Base-by-base conservation (phyloP, 2,329 filamentous ascomycete species). In the Cyphellophora europaea region DNA sequence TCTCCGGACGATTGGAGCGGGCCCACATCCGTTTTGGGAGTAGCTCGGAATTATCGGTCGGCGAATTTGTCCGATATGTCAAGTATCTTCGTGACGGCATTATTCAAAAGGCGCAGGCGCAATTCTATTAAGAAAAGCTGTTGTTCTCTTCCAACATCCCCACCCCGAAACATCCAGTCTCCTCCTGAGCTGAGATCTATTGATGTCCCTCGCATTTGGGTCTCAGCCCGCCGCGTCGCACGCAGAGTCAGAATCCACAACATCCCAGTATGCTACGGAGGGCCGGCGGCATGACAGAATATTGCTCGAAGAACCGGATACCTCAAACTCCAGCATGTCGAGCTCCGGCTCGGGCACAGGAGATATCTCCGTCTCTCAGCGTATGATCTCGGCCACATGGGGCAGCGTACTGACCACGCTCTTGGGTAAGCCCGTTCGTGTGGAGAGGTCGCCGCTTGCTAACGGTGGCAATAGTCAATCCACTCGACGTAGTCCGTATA, bases 401-500 rank as follows among this genome's bases (percentile, higher is more conserved):
- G 91, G 91, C 40, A 96, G 88, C 60, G 63, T 98, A 38, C 59
- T 96, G 44, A 96, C 89, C 6, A 91, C 87, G 13, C 61, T 96
- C 16, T 72, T 96, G 27, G 85, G 88, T 94, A 70, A 47, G 74
- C 55, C 38, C 15, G 28, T 18, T 40, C 6, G 35, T 32, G n/a
- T n/a, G 30, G 33, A 12, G 2, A 27, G 25, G 30, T 12, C 13
- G 34, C 12, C 13, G 19, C 25, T 45, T 42, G 34, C 49, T 40
- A 27, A 28, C 37, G 40, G 13, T 17, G 42, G 10, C 15, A 32
- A 17, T 47, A 93, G 89, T 93, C 19, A 98, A 91, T 4, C 91
- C 91, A 30, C 79, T 98, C 34, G 91, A 98, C 55, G 91, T 98
- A 43, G 91, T 98, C 42, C 85, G 91, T 43, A 86, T 98, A 30